Conservation (phyloP, 257 asterid species). For the Anisodus acutangulus region DNA sequence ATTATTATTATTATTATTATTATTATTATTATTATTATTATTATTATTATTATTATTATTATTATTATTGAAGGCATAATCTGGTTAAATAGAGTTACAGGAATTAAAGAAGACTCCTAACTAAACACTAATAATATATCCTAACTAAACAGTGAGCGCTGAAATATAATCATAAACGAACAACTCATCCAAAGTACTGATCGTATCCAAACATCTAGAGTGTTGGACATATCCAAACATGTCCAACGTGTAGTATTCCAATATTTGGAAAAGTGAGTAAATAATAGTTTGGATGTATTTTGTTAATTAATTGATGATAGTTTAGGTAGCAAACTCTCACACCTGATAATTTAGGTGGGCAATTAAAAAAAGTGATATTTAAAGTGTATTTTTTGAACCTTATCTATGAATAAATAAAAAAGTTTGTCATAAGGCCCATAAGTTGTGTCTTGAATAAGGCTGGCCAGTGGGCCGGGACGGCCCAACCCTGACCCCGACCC, state of each 20-base stretch:
- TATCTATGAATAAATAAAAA: no score
- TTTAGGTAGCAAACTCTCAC: no score
- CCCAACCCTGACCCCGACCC: no score
- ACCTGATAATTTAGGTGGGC: no score
- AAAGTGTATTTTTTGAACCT: no score
- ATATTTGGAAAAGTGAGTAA: not conserved
- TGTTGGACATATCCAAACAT: not conserved
- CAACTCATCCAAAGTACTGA: not conserved
- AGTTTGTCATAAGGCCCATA: no score
- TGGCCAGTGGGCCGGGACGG: no score
- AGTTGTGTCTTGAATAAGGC: not conserved
- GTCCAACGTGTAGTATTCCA: not conserved
- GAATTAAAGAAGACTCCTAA: constrained; percentile 1
- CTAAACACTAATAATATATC: not conserved
- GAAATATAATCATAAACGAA: not conserved
- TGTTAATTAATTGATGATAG: no score
- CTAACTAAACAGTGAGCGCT: not conserved
- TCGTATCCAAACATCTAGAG: not conserved
- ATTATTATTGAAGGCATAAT: not conserved
- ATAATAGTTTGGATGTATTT: no score
- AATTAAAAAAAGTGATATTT: no score
- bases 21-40: not conserved
- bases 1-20: not conserved
- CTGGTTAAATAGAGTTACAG: not conserved
- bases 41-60: not conserved